phyloP scores from a whole-genome alignment of 306 rosid genomes.

The Vicia sativa region DNA sequence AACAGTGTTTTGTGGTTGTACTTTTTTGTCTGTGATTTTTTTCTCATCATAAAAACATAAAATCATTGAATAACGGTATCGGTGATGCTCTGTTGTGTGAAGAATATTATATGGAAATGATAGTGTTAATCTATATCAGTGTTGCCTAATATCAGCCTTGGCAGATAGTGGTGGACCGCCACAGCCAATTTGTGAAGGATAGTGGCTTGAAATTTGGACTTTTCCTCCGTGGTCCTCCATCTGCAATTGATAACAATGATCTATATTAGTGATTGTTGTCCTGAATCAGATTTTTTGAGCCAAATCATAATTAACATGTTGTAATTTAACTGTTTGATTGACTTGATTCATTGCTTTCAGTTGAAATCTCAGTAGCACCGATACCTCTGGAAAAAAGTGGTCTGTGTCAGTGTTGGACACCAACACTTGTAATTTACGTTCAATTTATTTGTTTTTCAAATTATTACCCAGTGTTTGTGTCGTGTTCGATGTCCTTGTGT shows the following conservation, averaged over 20 bases:
- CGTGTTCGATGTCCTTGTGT: too few relatives aligned
- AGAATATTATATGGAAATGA: slow-evolving; percentile 25
- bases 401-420: too few relatives aligned
- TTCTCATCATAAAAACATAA: too few relatives aligned
- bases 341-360: slow-evolving; percentile 26
- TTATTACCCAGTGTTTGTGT: too few relatives aligned
- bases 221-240: not conserved
- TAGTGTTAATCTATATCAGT: slow-evolving; percentile 12
- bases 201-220: not conserved
- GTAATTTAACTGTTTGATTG: slow-evolving; percentile 1
- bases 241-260: not conserved
- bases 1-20: too few relatives aligned
- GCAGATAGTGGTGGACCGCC: not conserved
- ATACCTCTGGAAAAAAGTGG: too few relatives aligned
- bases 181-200: not conserved
- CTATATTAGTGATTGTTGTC: not conserved
- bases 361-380: not conserved
- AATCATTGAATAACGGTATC: too few relatives aligned
- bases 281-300: not conserved
- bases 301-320: slow-evolving; percentile 8
- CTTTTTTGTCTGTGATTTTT: too few relatives aligned
- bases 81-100: too few relatives aligned
- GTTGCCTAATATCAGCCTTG: not conserved
- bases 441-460: too few relatives aligned
- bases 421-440: too few relatives aligned